Evolutionary conservation across 371 early-diverging fungal species (phyloP).

Genomic region (Smittium culicis): DNA sequence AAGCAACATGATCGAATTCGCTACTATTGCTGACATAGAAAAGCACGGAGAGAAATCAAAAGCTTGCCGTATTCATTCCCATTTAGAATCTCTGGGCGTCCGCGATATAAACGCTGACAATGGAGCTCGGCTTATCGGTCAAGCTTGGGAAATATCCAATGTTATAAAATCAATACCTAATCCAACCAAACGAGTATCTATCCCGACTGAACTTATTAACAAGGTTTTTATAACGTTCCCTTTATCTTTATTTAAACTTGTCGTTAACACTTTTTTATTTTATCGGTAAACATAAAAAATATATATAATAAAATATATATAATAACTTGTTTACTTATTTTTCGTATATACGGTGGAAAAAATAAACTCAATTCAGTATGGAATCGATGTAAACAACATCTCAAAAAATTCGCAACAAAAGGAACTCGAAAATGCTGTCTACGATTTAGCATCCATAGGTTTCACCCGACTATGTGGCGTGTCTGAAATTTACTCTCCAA

Average conservation of each 20-base stretch:
- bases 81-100: constrained; percentile 72
- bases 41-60: constrained; percentile 75
- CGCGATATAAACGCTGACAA: constrained; percentile 74
- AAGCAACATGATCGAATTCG: constrained; percentile 49
- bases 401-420: constrained; percentile 13
- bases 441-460: constrained; percentile 25
- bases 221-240: constrained; percentile 19
- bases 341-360: too few species aligned
- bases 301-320: too few species aligned
- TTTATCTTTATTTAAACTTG: neutral
- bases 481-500: constrained; percentile 24
- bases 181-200: neutral
- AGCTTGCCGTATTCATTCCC: constrained; percentile 68
- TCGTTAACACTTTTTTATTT: too few species aligned
- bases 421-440: constrained; percentile 24
- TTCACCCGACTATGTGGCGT: constrained; percentile 30
- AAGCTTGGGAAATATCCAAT: constrained; percentile 67
- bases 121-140: constrained; percentile 77
- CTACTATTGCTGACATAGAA: constrained; percentile 65
- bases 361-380: constrained; percentile 16
- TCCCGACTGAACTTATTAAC: constrained; percentile 8
- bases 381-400: constrained; percentile 17
- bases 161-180: constrained; percentile 35
- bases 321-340: too few species aligned
- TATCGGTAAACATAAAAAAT: too few species aligned